Evolutionary conservation across 148 eudicot genomes (phyloP).

Genomic region (Heliosperma pusillum): DNA sequence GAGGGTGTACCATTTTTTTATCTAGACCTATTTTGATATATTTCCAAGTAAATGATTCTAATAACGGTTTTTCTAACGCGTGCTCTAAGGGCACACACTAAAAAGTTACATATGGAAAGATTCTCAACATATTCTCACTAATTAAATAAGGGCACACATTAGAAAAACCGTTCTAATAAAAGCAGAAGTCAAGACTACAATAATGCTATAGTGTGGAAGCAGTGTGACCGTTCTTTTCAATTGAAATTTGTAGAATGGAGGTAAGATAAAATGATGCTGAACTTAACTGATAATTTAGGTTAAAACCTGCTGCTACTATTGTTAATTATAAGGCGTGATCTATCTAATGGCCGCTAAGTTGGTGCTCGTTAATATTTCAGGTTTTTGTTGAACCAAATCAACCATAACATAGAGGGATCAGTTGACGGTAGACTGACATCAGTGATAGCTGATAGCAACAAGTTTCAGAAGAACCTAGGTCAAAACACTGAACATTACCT

Average conservation of each 20-base stretch:
- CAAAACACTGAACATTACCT: slow-evolving; percentile 45
- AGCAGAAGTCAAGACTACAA: not conserved
- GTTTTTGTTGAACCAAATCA: not conserved
- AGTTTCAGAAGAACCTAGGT: not conserved
- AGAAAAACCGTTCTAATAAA: not conserved
- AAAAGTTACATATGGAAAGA: too few species aligned
- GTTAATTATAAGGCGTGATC: not conserved
- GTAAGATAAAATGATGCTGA: not conserved
- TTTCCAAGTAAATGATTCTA: not conserved
- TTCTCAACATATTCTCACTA: too few species aligned
- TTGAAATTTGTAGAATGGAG: not conserved
- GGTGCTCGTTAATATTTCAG: too few species aligned
- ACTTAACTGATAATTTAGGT: not conserved
- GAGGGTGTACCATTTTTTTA: too few species aligned
- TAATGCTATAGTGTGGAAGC: not conserved
- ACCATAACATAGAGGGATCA: not conserved
- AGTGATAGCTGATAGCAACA: not conserved
- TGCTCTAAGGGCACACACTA: too few species aligned
- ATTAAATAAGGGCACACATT: too few species aligned
- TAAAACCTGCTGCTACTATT: not conserved
- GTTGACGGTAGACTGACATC: not conserved
- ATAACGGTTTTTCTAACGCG: too few species aligned
- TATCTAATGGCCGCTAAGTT: not conserved
- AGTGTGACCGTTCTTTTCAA: not conserved
- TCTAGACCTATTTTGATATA: too few species aligned